Percentiles rank a stretch among this genome's conserved stretches.
These are phyloP conservation scores for Clausena lansium DNA, from an alignment of 345 rosid species.

Conservation along the genomic window DNA sequence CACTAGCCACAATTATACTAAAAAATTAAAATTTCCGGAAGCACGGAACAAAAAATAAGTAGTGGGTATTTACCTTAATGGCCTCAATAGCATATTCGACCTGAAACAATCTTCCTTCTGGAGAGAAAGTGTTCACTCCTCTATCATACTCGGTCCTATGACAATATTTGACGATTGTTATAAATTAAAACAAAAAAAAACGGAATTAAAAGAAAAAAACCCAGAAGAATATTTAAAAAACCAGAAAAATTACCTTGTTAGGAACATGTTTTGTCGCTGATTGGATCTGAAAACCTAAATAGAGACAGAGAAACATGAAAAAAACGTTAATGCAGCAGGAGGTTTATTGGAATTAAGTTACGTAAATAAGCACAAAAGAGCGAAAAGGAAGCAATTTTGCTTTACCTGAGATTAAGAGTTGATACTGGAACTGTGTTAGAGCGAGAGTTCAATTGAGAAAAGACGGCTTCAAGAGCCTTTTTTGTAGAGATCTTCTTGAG, in stretches of 20 bases:
- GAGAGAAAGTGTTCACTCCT: constrained; percentile 99
- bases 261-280: constrained; percentile 47
- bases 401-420: constrained; percentile 7
- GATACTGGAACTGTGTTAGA: not conserved
- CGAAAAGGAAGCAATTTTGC: not conserved
- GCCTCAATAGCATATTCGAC: constrained; percentile 99
- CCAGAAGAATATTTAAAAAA: not conserved
- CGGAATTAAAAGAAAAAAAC: not conserved
- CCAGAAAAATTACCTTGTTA: constrained; percentile 50
- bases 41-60: not conserved
- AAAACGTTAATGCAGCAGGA: not conserved
- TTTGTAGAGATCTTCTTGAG: constrained; percentile 23
- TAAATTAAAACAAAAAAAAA: not conserved
- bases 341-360: not conserved
- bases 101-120: constrained; percentile 93
- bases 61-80: constrained; percentile 60
- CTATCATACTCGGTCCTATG: constrained; percentile 97
- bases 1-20: not conserved
- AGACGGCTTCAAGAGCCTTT: constrained; percentile 8
- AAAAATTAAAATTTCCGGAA: not conserved
- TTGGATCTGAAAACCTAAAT: constrained; percentile 28
- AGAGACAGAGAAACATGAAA: not conserved
- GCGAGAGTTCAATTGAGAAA: not conserved
- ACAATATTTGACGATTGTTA: not conserved
- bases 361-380: not conserved